Evolutionary conservation across 2,329 filamentous ascomycete species (phyloP).

Genomic region (Colletotrichum sp.): DNA sequence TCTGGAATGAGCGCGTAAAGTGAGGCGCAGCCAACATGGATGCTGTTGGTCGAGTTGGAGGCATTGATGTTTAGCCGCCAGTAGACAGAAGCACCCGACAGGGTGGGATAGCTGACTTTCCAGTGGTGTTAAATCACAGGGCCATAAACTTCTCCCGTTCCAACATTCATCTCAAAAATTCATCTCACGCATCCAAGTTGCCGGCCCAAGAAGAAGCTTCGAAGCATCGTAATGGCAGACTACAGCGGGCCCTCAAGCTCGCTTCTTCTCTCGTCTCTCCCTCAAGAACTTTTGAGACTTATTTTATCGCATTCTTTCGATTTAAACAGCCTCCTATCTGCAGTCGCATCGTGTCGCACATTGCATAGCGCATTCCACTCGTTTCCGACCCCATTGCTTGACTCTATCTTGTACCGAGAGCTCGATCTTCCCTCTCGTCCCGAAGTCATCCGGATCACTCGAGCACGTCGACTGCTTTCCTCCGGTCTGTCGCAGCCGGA

Average conservation of each 20-base stretch:
- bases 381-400: neutral
- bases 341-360: neutral
- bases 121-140: neutral
- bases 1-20: neutral
- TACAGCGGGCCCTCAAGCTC: neutral
- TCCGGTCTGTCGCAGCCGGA: neutral
- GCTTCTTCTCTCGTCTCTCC: neutral
- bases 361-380: neutral
- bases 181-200: neutral
- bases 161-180: neutral
- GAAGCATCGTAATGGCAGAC: neutral
- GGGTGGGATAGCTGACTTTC: neutral
- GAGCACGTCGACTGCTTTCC: neutral
- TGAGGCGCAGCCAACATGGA: neutral
- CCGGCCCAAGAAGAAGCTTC: neutral
- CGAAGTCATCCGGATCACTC: neutral
- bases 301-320: neutral
- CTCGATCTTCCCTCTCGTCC: neutral
- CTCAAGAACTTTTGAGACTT: neutral
- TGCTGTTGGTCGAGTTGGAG: neutral
- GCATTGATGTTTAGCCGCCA: neutral
- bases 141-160: neutral
- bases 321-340: neutral
- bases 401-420: neutral
- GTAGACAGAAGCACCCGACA: neutral